Evolutionary conservation across 139 green algal genomes (phyloP).

Genomic region (Astrephomene gubernaculifera): DNA sequence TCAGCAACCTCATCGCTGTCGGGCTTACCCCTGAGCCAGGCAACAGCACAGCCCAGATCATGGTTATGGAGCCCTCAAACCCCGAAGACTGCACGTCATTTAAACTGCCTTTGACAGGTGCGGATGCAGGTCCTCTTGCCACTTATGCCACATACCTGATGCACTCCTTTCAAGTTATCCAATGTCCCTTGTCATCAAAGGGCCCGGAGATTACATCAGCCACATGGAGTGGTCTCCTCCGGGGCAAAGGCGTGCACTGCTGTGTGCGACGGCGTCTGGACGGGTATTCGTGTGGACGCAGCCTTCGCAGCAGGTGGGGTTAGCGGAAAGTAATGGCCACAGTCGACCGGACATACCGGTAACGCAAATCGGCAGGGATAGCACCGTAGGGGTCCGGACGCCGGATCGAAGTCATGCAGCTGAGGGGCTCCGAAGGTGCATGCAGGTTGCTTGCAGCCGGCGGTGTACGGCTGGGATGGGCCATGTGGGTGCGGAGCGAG

Average conservation of each 20-base stretch:
- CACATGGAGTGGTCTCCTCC: conserved; percentile 31
- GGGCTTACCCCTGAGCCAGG: background rate
- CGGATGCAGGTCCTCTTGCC: background rate
- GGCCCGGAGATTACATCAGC: conserved; percentile 5
- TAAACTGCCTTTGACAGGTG: conserved; percentile 20
- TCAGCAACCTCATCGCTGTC: conserved; percentile 29
- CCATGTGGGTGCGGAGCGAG: too few species aligned
- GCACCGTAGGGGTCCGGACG: too few species aligned
- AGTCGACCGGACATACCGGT: too few species aligned
- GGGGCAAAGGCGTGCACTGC: conserved; percentile 34
- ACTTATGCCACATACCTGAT: too few species aligned
- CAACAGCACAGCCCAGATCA: background rate
- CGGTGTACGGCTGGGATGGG: too few species aligned
- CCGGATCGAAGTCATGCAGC: too few species aligned
- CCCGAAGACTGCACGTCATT: conserved; percentile 18
- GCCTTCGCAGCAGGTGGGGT: conserved; percentile 1
- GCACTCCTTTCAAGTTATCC: too few species aligned
- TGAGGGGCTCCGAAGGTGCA: too few species aligned
- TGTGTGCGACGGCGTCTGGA: conserved; percentile 5
- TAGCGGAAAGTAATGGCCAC: too few species aligned
- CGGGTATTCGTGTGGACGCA: conserved; percentile 43
- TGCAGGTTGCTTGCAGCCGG: too few species aligned
- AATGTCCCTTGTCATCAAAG: too few species aligned
- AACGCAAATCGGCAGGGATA: too few species aligned
- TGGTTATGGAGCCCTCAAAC: conserved; percentile 33